Evolutionary conservation across 1,284 basidiomycete species (phyloP).

Genomic region (Phylloporus sp.): DNA sequence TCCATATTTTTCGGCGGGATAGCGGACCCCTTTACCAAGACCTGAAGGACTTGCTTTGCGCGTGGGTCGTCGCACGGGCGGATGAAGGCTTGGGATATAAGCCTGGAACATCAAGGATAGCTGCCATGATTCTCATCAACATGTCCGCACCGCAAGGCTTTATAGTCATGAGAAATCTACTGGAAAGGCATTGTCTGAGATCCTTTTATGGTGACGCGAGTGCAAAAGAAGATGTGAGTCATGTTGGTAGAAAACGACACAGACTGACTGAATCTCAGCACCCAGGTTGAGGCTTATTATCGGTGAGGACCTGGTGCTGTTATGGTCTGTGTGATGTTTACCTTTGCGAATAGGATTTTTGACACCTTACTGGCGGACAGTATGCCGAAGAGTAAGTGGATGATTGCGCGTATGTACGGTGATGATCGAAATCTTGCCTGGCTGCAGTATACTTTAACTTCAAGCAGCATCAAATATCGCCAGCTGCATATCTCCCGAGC

Average conservation of each 20-base stretch:
- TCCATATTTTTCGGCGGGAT: conserved; percentile 87
- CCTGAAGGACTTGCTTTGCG: conserved; percentile 85
- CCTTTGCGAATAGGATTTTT: conserved; percentile 72
- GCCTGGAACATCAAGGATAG: conserved; percentile 73
- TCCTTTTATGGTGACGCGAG: conserved; percentile 83
- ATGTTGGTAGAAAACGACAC: conserved; percentile 20
- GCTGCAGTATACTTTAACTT: conserved; percentile 90
- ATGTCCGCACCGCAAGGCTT: conserved; percentile 85
- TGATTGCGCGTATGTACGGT: conserved; percentile 8
- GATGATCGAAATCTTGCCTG: conserved; percentile 10
- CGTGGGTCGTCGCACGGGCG: conserved; percentile 90
- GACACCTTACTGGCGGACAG: conserved; percentile 91
- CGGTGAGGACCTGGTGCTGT: conserved; percentile 44
- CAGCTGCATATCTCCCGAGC: conserved; percentile 76
- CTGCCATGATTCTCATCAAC: conserved; percentile 90
- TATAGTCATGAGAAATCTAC: conserved; percentile 86
- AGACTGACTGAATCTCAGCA: conserved; percentile 38
- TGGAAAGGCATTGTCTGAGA: conserved; percentile 85
- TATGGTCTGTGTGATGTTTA: conserved; percentile 17
- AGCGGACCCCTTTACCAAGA: conserved; percentile 88
- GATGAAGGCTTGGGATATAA: conserved; percentile 89
- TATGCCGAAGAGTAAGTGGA: conserved; percentile 86
- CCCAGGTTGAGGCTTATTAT: conserved; percentile 82
- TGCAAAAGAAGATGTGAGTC: conserved; percentile 81
- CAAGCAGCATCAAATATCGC: conserved; percentile 89